phyloP scores from a whole-genome alignment of 108 stramenopile species.

The Pseudonitzschia multistriata region DNA sequence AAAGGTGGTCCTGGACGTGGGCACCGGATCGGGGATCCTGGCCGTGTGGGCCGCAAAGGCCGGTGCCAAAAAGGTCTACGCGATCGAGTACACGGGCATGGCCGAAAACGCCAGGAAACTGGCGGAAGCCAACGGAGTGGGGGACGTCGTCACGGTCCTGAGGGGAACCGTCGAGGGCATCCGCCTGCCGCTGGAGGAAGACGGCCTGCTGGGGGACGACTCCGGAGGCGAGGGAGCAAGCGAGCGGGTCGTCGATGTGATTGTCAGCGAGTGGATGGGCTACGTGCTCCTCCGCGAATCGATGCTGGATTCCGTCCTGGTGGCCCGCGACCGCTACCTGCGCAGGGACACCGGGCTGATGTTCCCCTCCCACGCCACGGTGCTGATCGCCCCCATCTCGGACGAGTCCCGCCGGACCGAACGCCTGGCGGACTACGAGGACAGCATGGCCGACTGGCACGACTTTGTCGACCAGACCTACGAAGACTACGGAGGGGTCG shows the following conservation, averaged over 20 bases:
- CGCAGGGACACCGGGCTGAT: conserved; percentile 85
- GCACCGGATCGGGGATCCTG: conserved; percentile 94
- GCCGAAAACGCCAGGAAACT: conserved; percentile 89
- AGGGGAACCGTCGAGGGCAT: conserved; percentile 88
- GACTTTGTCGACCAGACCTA: conserved; percentile 82
- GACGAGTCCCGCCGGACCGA: conserved; percentile 87
- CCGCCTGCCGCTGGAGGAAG: conserved; percentile 65
- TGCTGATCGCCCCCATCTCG: conserved; percentile 85
- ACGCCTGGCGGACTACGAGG: conserved; percentile 67
- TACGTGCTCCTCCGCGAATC: conserved; percentile 95
- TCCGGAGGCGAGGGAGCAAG: conserved; percentile 33
- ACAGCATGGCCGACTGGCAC: conserved; percentile 90
- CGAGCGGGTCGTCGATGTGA: conserved; percentile 90
- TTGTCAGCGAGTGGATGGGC: conserved; percentile 99
- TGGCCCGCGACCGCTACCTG: conserved; percentile 88
- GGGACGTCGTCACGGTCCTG: conserved; percentile 92
- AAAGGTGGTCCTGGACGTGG: conserved; percentile 97
- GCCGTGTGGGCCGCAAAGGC: conserved; percentile 97
- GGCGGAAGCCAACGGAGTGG: conserved; percentile 87
- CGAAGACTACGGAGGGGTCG: conserved; percentile 81
- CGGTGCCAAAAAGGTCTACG: conserved; percentile 92
- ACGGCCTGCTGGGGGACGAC: conserved; percentile 22
- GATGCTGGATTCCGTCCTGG: conserved; percentile 95
- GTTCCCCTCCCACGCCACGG: conserved; percentile 94
- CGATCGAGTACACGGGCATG: conserved; percentile 97